Base-by-base conservation (phyloP, 768 basidiomycete species). In the Lactarius sanguifluus region DNA sequence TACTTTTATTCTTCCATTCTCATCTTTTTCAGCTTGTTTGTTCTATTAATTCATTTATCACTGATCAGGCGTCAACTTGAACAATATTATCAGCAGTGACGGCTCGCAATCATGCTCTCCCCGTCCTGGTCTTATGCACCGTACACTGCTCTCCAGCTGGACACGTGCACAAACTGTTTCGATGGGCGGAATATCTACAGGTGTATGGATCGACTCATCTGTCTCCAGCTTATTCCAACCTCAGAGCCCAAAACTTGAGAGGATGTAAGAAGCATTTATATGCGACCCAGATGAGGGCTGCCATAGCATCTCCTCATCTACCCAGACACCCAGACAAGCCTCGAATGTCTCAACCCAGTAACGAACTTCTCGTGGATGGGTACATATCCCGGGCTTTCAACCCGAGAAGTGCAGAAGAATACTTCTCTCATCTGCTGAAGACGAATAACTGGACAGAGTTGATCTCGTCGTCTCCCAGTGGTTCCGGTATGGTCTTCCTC, bases 381-480 rank as follows among this genome's bases (percentile, higher is more conserved):
- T 66, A 66, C 20, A 64, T 66, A 12, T 57, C 65, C 2, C 45
- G 28, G 18, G 57, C 62, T 54, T 64, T 64, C 52, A 8, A 30
- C 20, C 66, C 63, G 34, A 47, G 50, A 32, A 18, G 8, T 3
- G 41, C 58, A 1, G 66, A 67, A 32, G 50, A 15, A 10, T 67
- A 67, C 25, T 10, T 67, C 40, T 47, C 25, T 13, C 36, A 64
- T 64, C 63, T 67, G 20, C 28, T 67, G 34, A 67, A 67, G 66
- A 56, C 34, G 16, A 30, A 4, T 1, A 34, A 12, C 52, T 32
- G 59, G 50, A 64, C 5, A 30, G 56, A 40, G 41, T 56, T 34
- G 52, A 15, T 52, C 34, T 38, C 47, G 3, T 25, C 12, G 7
- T 43, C n/a, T 18, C 52, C 34, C 4, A 23, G 18, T 60, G 13